A percentile compares a stretch with the other conserved stretches of the same genome.
These are phyloP conservation scores for Coemansia sp. DNA, from an alignment of 192 early-diverging fungal genomes.

Conservation along the genomic window DNA sequence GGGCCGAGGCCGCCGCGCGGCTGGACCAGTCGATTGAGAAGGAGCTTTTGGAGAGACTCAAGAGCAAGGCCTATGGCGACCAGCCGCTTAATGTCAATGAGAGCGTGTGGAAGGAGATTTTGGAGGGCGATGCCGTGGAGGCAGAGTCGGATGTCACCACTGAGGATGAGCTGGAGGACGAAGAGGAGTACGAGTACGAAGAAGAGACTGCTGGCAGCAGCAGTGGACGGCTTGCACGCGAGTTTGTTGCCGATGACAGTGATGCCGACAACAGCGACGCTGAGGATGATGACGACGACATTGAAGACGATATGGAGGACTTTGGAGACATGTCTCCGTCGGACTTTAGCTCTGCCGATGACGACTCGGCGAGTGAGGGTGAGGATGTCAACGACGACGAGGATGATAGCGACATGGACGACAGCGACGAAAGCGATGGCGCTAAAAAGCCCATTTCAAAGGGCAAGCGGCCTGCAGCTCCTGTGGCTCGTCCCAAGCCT, in stretches of 20 bases:
- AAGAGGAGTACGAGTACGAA: conserved; percentile 58
- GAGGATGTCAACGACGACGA: conserved; percentile 58
- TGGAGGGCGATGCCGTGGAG: conserved; percentile 75
- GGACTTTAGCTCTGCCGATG: conserved; percentile 65
- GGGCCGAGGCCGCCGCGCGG: conserved; percentile 89
- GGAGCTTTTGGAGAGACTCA: conserved; percentile 90
- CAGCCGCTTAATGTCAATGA: conserved; percentile 94
- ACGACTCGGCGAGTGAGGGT: conserved; percentile 37
- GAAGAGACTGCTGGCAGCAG: conserved; percentile 56
- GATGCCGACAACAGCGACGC: conserved; percentile 44
- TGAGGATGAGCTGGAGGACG: conserved; percentile 66
- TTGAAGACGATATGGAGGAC: conserved; percentile 50
- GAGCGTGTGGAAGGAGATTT: conserved; percentile 83
- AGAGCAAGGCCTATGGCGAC: conserved; percentile 94
- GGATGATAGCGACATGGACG: conserved; percentile 60
- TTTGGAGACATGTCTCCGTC: conserved; percentile 38
- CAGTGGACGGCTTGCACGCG: conserved; percentile 57
- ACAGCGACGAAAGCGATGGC: conserved; percentile 55
- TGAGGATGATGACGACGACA: conserved; percentile 15
- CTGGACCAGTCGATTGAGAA: conserved; percentile 93
- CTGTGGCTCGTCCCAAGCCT: conserved; percentile 30
- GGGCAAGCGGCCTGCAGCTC: conserved; percentile 40
- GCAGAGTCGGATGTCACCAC: conserved; percentile 67
- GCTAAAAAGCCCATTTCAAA: conserved; percentile 19
- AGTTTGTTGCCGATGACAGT: conserved; percentile 42